Evolutionary conservation across 2,329 filamentous ascomycete species (phyloP), one percentile per base, ranked within the genome.

Genomic region (Thelonectria rubi): DNA sequence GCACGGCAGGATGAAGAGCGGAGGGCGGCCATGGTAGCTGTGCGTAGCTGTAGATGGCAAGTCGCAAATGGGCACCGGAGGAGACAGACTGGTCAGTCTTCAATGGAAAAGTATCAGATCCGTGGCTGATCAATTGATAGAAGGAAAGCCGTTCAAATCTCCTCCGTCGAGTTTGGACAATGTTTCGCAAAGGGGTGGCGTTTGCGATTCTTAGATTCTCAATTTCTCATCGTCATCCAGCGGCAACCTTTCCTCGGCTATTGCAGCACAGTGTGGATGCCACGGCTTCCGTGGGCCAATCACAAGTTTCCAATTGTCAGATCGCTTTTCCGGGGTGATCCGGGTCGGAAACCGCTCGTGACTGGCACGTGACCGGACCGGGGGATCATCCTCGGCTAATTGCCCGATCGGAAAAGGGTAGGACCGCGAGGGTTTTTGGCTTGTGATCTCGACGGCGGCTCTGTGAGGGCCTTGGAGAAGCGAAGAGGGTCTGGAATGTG

Each of bases 1-100:
- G 86, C 74, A 74, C 84, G 82, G 66, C 84, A 80, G 72, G 83
- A 80, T 71, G 83, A 80, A 71, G 84, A 85, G 81, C 86, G 86
- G 77, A 88, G 85, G 81, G 85, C 80, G 73, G 86, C 83, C 86
- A 88, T 88, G 75, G 73, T 79, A 69, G 40, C 32, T 17, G 46
- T 11, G 46, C 34, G 11, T 14, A 15, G 9, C 5, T 37, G 34
- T 37, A 37, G 34, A 42, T 57, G 46, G 55, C 54, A 72, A 67
- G 60, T 66, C 55, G 65, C 49, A 62, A n/a, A 65, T 62, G 62
- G 62, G 55, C 49, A 48, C 68, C 55, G 71, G 67, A 71, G 66
- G 68, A 72, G 69, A 70, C 53, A 60, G 65, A 69, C 66, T 30
- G 65, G 68, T 69, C 66, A 68, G 66, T 69, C 65, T 69, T 69